Percentiles rank a stretch among this genome's conserved stretches.
Conservation (phyloP, 2,329 filamentous ascomycete genomes). For the Colletotrichum sp. region DNA sequence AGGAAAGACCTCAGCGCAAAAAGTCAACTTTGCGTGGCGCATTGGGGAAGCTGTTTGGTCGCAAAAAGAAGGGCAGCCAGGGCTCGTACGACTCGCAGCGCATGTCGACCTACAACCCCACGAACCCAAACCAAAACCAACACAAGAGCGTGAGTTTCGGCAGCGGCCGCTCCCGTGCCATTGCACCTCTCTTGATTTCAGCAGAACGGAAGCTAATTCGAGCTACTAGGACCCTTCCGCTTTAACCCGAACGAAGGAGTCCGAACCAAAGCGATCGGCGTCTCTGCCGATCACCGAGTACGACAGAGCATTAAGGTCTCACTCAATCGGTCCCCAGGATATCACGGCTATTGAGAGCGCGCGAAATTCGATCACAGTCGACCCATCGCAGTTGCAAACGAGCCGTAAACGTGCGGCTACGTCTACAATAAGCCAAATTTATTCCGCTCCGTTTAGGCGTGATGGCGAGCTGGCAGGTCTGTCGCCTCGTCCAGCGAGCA, state of each 20-base stretch:
- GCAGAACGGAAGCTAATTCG: not conserved
- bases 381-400: conserved; percentile 39
- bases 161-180: conserved; percentile 8
- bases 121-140: conserved; percentile 49
- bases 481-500: conserved; percentile 66
- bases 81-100: conserved; percentile 31
- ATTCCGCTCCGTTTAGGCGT: conserved; percentile 38
- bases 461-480: conserved; percentile 56
- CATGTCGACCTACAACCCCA: conserved; percentile 28
- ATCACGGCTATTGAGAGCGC: conserved; percentile 58
- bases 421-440: conserved; percentile 42
- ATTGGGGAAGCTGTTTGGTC: conserved; percentile 63
- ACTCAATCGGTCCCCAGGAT: conserved; percentile 63
- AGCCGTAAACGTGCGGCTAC: conserved; percentile 47
- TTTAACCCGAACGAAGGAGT: conserved; percentile 36
- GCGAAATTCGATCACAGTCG: conserved; percentile 57
- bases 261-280: conserved; percentile 57
- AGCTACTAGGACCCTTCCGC: conserved; percentile 41
- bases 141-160: conserved; percentile 55
- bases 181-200: not conserved
- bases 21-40: conserved; percentile 63
- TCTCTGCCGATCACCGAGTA: conserved; percentile 67
- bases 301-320: conserved; percentile 64
- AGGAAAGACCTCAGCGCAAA: conserved; percentile 53
- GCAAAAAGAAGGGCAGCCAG: conserved; percentile 55